Evolutionary conservation across 108 stramenopile species (phyloP), one percentile per base, ranked within the genome.

Genomic region (Skeletonema tropicum): DNA sequence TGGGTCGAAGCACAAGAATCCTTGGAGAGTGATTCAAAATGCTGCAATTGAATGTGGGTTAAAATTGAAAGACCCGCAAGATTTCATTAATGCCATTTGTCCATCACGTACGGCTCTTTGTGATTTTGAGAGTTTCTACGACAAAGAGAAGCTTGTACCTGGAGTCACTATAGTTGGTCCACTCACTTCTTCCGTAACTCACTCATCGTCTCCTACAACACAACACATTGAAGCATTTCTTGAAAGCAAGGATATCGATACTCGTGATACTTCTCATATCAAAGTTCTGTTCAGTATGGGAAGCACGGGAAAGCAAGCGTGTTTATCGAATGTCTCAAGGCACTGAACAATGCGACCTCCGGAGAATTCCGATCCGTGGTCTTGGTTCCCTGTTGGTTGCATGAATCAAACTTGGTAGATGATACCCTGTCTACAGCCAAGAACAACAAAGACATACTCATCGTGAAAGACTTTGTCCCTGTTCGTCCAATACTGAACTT

Each of bases 11-110:
- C 11, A 9, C 31, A 62, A 35, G 31, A 55, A 73, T 63, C 72
- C 72, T 25, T 73, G 62, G 61, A 30, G n/a, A 12, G 72, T 73
- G 29, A 63, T 73, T 19, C n/a, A 55, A 73, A 35, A 63, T 21
- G 72, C 72, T 38, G 74, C 68, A 41, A 21, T 60, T 52, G 74
- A 70, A 21, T 69, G 74, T 21, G 74, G 74, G 9, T 30, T 69
- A 57, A 52, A 73, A 11, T n/a, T 63, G 19, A 30, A 61, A 31
- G 11, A 46, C 12, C 46, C 61, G 15, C 26, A 61, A 14, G 38
- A 46, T 45, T 64, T 73, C 45, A 52, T 63, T 10, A 30, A 64
- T 2, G 42, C 42, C 3, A 73, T 73, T 3, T 11, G 45, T 10
- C 72, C 72, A 26, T 62, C 39, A 17, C 61, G 35, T 49, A 64